Evolutionary conservation across 2,329 filamentous ascomycete species (phyloP).

Genomic region (Talaromyces pinophilus): DNA sequence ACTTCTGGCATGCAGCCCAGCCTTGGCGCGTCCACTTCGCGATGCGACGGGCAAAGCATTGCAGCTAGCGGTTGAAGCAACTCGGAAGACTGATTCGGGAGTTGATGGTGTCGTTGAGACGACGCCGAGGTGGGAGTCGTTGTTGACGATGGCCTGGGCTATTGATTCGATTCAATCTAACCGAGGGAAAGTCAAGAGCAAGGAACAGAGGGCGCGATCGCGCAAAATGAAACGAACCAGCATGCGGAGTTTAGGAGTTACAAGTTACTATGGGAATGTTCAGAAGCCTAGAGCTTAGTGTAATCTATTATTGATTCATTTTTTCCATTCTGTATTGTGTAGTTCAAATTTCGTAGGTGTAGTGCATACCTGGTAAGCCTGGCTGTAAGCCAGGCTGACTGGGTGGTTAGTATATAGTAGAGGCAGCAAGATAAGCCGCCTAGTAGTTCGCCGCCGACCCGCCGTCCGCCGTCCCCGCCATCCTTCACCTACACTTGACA

Average conservation of each 20-base stretch:
- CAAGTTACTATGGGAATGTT: slow-evolving; percentile 29
- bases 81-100: slow-evolving; percentile 38
- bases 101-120: slow-evolving; percentile 27
- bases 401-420: background rate
- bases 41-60: slow-evolving; percentile 57
- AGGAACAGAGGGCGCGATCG: slow-evolving; percentile 37
- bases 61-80: slow-evolving; percentile 51
- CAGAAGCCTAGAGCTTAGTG: slow-evolving; percentile 30
- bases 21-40: slow-evolving; percentile 56
- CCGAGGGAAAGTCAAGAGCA: slow-evolving; percentile 34
- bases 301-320: slow-evolving; percentile 20
- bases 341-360: background rate
- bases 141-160: slow-evolving; percentile 50
- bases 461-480: background rate
- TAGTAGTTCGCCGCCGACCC: slow-evolving; percentile 3
- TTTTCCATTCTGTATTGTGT: no score
- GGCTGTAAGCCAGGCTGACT: background rate
- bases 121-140: slow-evolving; percentile 46
- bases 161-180: slow-evolving; percentile 47
- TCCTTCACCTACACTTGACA: background rate
- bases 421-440: slow-evolving; percentile 8
- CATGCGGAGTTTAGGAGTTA: slow-evolving; percentile 45
- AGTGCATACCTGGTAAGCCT: background rate
- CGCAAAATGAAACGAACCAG: slow-evolving; percentile 32
- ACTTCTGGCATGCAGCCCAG: slow-evolving; percentile 56